phyloP scores from a whole-genome alignment of 176 grass and related monocot species.

The Hordeum marinum region DNA sequence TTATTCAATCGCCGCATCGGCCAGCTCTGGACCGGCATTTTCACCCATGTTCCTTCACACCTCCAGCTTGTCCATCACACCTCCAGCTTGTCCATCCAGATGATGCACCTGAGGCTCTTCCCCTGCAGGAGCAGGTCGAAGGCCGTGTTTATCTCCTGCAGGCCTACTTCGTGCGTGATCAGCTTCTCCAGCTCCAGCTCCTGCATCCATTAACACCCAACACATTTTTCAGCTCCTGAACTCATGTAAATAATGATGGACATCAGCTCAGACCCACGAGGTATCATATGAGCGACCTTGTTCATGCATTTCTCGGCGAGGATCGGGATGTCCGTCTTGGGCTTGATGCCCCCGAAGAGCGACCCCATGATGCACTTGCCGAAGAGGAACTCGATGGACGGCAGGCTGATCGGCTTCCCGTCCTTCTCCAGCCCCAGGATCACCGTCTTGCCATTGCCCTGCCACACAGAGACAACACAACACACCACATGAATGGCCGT shows the following conservation, averaged over 20 bases:
- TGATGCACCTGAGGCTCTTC: conserved; percentile 67
- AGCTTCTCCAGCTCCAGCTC: conserved; percentile 63
- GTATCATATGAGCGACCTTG: conserved; percentile 29
- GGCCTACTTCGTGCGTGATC: conserved; percentile 55
- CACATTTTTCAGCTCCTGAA: not conserved
- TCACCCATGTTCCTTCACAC: not conserved
- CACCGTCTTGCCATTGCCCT: conserved; percentile 74
- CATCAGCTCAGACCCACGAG: not conserved
- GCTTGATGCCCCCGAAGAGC: conserved; percentile 58
- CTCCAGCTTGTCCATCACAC: conserved; percentile 52
- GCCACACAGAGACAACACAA: not conserved
- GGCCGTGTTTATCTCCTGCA: conserved; percentile 67
- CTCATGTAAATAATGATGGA: not conserved
- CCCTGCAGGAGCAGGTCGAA: conserved; percentile 64
- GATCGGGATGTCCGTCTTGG: conserved; percentile 71
- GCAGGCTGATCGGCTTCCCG: conserved; percentile 25
- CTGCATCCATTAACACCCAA: conserved; percentile 18
- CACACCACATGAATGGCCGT: not conserved
- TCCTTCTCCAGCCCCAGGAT: conserved; percentile 47
- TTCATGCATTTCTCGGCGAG: conserved; percentile 58
- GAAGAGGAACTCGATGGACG: conserved; percentile 31
- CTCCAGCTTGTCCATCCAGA: conserved; percentile 70
- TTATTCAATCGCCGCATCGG: not conserved
- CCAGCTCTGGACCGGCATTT: not conserved
- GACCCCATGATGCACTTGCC: conserved; percentile 63